phyloP scores from a whole-genome alignment of 2,329 filamentous ascomycete genomes.

The Colletotrichum scovillei region DNA sequence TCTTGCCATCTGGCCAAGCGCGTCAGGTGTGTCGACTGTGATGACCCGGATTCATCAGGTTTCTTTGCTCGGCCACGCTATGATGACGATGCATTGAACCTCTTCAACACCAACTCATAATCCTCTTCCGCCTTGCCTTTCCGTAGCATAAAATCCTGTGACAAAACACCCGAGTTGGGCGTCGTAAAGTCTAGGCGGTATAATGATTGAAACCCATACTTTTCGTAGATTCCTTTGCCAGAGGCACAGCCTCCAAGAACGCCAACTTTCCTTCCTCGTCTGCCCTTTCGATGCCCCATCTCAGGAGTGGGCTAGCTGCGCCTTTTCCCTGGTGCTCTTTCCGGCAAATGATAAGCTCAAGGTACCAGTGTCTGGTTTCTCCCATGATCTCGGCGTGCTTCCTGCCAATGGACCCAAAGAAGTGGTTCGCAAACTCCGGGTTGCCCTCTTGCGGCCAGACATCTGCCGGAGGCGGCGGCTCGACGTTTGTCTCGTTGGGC shows the following conservation, averaged over 20 bases:
- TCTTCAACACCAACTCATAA: not conserved
- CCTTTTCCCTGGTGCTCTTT: slow-evolving; percentile 58
- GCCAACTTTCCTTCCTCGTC: slow-evolving; percentile 55
- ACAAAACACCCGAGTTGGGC: slow-evolving; percentile 43
- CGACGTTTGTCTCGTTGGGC: slow-evolving; percentile 38
- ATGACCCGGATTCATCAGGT: too few relatives aligned
- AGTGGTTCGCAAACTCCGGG: slow-evolving; percentile 47
- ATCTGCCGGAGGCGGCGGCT: slow-evolving; percentile 37
- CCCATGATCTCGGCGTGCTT: slow-evolving; percentile 52
- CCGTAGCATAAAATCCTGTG: slow-evolving; percentile 51
- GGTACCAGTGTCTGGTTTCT: slow-evolving; percentile 57
- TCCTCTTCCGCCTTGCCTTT: slow-evolving; percentile 31
- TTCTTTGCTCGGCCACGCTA: fast-evolving
- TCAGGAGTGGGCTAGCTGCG: slow-evolving; percentile 54
- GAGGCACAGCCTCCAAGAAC: slow-evolving; percentile 63
- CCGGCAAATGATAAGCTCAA: slow-evolving; percentile 59
- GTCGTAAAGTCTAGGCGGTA: slow-evolving; percentile 47
- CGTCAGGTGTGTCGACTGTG: too few relatives aligned
- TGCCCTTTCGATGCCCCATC: slow-evolving; percentile 59
- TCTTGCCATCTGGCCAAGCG: too few relatives aligned
- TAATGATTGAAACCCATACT: slow-evolving; percentile 57
- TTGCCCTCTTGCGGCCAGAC: slow-evolving; percentile 55
- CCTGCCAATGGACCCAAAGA: slow-evolving; percentile 51
- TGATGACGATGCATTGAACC: not conserved
- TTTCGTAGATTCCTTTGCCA: slow-evolving; percentile 60